Percentiles rank a stretch among this genome's conserved stretches.
These are phyloP conservation scores for Suillus placidus DNA, from an alignment of 768 basidiomycete genomes.

Conservation along the genomic window DNA sequence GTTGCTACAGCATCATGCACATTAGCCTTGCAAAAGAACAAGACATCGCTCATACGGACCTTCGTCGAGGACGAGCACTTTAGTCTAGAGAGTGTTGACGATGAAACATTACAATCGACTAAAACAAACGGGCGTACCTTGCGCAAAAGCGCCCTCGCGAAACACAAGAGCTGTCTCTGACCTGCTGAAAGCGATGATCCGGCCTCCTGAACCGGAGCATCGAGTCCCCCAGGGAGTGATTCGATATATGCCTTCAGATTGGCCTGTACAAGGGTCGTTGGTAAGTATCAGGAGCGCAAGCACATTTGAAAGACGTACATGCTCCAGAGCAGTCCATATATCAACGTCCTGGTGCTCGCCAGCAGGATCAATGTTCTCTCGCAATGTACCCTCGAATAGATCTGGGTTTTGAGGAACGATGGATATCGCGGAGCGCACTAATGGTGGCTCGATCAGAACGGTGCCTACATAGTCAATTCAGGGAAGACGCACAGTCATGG, in stretches of 20 bases:
- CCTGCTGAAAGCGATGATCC: constrained; percentile 84
- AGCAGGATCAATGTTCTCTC: constrained; percentile 90
- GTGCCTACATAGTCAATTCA: not conserved
- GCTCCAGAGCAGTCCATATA: constrained; percentile 86
- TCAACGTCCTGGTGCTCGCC: constrained; percentile 73
- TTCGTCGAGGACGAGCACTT: constrained; percentile 93
- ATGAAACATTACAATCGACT: not conserved
- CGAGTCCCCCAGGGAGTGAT: constrained; percentile 63
- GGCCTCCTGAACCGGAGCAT: constrained; percentile 74
- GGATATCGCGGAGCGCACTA: constrained; percentile 74
- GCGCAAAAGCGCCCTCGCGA: constrained; percentile 80
- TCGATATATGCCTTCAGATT: constrained; percentile 73
- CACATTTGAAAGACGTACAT: constrained; percentile 38
- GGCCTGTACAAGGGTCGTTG: constrained; percentile 41
- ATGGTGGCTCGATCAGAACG: not conserved
- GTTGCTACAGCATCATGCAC: constrained; percentile 54
- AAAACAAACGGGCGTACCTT: constrained; percentile 46
- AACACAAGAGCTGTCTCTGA: constrained; percentile 87
- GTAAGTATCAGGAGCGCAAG: not conserved
- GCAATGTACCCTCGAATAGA: constrained; percentile 70
- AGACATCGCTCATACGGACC: constrained; percentile 41
- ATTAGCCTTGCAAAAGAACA: not conserved
- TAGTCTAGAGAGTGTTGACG: constrained; percentile 48
- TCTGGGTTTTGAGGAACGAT: constrained; percentile 86
- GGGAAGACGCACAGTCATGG: constrained; percentile 45